A percentile compares a stretch with the other conserved stretches of the same genome.
These are phyloP conservation scores for Plantago coronopus DNA, from an alignment of 305 asterid genomes.

Conservation along the genomic window DNA sequence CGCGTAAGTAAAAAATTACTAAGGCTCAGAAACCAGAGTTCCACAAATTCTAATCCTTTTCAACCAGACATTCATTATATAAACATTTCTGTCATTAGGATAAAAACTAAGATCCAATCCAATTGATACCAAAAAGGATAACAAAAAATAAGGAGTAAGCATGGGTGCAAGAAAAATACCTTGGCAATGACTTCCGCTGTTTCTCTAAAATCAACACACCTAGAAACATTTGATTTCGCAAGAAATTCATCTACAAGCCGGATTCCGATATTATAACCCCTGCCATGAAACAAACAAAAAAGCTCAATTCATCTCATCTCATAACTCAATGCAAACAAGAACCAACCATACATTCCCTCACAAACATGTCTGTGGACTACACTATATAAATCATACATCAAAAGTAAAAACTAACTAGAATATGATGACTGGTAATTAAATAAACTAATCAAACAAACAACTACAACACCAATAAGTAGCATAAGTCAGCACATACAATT, in stretches of 20 bases:
- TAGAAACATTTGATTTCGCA: conserved; percentile 81
- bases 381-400: conserved; percentile 6
- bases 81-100: too few species aligned
- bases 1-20: too few species aligned
- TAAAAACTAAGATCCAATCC: too few species aligned
- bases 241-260: conserved; percentile 87
- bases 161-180: conserved; percentile 32
- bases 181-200: conserved; percentile 96
- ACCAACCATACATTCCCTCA: too few species aligned
- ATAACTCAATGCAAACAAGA: too few species aligned
- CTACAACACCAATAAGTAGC: too few species aligned
- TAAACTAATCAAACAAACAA: too few species aligned
- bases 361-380: not conserved
- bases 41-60: too few species aligned
- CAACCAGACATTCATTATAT: too few species aligned
- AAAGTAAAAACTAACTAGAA: not conserved
- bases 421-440: not conserved
- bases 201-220: conserved; percentile 90
- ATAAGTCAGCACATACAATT: too few species aligned
- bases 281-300: conserved; percentile 29
- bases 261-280: conserved; percentile 91
- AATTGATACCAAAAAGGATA: conserved; percentile 7
- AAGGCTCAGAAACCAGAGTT: too few species aligned
- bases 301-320: not conserved
- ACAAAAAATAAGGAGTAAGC: conserved; percentile 8